These are phyloP conservation scores for Moricandia moricandioides DNA, from an alignment of 345 rosid species.

Conservation along the genomic window DNA sequence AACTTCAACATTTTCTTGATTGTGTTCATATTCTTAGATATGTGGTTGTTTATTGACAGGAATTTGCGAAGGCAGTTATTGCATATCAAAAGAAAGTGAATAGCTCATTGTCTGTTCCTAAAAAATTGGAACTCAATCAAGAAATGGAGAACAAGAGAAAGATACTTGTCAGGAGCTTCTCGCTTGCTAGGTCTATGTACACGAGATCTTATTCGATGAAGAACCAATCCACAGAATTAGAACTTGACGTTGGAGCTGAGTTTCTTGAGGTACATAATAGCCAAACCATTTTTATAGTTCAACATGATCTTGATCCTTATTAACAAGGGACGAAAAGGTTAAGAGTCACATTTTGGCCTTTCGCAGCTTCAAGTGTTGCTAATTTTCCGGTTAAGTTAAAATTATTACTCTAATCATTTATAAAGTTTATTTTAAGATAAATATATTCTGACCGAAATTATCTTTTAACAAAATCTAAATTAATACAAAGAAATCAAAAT, in stretches of 20 bases:
- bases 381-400: background rate
- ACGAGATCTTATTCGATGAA: slow-evolving; percentile 35
- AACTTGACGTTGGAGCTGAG: slow-evolving; percentile 64
- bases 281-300: background rate
- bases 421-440: background rate
- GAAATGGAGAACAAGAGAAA: slow-evolving; percentile 69
- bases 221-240: slow-evolving; percentile 50
- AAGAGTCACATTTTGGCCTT: slow-evolving; percentile 12
- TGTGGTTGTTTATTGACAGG: slow-evolving; percentile 15
- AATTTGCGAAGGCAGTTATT: slow-evolving; percentile 69
- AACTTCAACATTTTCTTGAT: background rate
- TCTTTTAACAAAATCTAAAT: too few species aligned
- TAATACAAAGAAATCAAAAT: too few species aligned
- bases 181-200: slow-evolving; percentile 63
- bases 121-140: slow-evolving; percentile 42
- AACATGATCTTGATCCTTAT: background rate
- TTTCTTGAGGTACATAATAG: slow-evolving; percentile 64
- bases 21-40: background rate
- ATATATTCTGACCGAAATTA: too few species aligned
- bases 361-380: background rate
- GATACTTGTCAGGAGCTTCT: slow-evolving; percentile 61
- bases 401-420: background rate
- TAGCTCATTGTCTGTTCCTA: slow-evolving; percentile 39
- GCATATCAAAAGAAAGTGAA: slow-evolving; percentile 69
- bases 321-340: background rate